A percentile compares a stretch with the other conserved stretches of the same genome.
phyloP scores from a whole-genome alignment of 805 yeast species.

The Gaillardinia entomophila region DNA sequence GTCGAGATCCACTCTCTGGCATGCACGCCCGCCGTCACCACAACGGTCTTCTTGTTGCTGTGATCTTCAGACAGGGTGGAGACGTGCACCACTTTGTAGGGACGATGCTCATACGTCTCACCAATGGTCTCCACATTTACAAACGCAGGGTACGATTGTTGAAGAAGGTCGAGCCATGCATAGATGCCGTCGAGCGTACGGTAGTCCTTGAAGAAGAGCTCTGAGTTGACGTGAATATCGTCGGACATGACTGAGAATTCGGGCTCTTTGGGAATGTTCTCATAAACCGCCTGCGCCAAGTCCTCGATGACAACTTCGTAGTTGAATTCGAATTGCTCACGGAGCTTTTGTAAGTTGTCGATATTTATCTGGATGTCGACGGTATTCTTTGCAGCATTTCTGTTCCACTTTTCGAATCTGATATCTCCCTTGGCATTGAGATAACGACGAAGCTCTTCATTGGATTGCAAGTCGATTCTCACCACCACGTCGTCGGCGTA shows the following conservation, averaged over 20 bases:
- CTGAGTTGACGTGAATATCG: slow-evolving; percentile 18
- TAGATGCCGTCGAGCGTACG: slow-evolving; percentile 64
- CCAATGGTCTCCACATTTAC: slow-evolving; percentile 68
- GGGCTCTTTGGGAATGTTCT: slow-evolving; percentile 42
- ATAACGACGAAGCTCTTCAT: too few species aligned
- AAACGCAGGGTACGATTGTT: slow-evolving; percentile 57
- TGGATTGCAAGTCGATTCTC: slow-evolving; percentile 36
- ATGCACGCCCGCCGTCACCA: slow-evolving; percentile 80
- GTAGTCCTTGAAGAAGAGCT: slow-evolving; percentile 65
- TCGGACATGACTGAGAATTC: slow-evolving; percentile 4
- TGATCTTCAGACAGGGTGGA: slow-evolving; percentile 37
- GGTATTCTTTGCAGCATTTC: slow-evolving; percentile 4
- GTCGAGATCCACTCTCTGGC: slow-evolving; percentile 89
- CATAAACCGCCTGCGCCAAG: slow-evolving; percentile 50
- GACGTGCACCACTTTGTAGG: slow-evolving; percentile 61
- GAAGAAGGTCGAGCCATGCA: slow-evolving; percentile 62
- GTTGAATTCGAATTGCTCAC: slow-evolving; percentile 11
- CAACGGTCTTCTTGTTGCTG: slow-evolving; percentile 52
- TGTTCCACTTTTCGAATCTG: slow-evolving; percentile 44
- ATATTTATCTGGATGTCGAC: slow-evolving; percentile 17
- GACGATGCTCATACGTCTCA: slow-evolving; percentile 67
- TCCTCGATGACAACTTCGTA: slow-evolving; percentile 47
- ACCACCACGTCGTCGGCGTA: slow-evolving; percentile 41
- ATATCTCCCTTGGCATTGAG: slow-evolving; percentile 5
- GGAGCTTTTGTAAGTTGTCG: slow-evolving; percentile 7